These are phyloP conservation scores for Domatiomyces globalis DNA, from an alignment of 2,329 filamentous ascomycete species.

Conservation along the genomic window DNA sequence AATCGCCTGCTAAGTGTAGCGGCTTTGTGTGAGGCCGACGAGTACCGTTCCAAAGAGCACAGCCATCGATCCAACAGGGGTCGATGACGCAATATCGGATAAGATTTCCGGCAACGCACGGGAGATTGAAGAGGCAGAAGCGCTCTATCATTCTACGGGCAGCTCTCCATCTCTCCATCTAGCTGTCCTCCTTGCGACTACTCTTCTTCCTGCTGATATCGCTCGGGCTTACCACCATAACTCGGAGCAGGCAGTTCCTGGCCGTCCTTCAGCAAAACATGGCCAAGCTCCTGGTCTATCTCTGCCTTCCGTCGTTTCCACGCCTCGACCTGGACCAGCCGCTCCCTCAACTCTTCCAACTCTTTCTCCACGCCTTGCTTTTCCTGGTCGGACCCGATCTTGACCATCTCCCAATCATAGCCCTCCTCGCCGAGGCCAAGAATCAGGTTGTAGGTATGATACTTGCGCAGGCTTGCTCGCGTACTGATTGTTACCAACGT, in stretches of 20 bases:
- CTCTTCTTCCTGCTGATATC: neutral
- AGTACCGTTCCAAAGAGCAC: neutral
- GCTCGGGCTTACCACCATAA: neutral
- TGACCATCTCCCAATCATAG: slow-evolving; percentile 83
- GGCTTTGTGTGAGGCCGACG: neutral
- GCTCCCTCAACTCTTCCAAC: slow-evolving; percentile 66
- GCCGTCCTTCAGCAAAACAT: slow-evolving; percentile 26
- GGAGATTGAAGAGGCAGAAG: neutral
- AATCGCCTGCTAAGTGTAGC: neutral
- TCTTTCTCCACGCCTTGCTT: slow-evolving; percentile 90
- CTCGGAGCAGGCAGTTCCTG: neutral
- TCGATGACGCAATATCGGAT: no score
- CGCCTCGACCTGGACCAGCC: slow-evolving; percentile 64
- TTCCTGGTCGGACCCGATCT: slow-evolving; percentile 85
- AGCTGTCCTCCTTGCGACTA: neutral
- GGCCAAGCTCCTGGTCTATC: slow-evolving; percentile 67
- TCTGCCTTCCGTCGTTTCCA: slow-evolving; percentile 67
- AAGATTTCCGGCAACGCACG: no score
- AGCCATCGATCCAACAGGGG: no score
- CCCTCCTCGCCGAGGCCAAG: slow-evolving; percentile 67
- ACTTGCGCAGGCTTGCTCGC: slow-evolving; percentile 83
- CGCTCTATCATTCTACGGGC: neutral
- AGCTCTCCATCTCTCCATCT: neutral
- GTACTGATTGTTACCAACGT: slow-evolving; percentile 95
- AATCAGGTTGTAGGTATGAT: slow-evolving; percentile 81